phyloP scores from a whole-genome alignment of 768 basidiomycete species.

The Pisolithus albus region DNA sequence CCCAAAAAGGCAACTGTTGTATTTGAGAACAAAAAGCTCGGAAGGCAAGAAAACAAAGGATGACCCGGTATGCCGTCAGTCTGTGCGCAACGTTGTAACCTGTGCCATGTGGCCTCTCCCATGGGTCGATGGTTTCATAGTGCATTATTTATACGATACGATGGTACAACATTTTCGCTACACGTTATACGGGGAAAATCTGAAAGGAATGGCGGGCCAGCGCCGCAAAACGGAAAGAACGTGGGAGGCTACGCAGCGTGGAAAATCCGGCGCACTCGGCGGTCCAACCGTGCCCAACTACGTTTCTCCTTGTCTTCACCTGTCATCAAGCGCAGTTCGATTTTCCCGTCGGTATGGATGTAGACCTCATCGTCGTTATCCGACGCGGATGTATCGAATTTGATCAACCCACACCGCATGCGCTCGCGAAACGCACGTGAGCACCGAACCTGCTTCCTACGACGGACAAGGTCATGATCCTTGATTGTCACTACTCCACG shows the following conservation, averaged over 20 bases:
- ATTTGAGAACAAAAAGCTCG: conserved; percentile 20
- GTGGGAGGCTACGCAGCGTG: conserved; percentile 4
- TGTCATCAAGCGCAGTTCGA: conserved; percentile 15
- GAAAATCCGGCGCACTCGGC: conserved; percentile 26
- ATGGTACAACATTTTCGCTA: no score
- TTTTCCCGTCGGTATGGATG: conserved; percentile 23
- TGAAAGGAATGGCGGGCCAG: conserved; percentile 10
- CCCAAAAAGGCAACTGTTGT: conserved; percentile 28
- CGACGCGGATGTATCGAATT: conserved; percentile 9
- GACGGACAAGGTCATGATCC: conserved; percentile 7
- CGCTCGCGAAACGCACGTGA: conserved; percentile 20
- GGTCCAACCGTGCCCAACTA: conserved; percentile 19
- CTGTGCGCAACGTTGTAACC: background rate
- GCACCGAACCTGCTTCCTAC: conserved; percentile 12
- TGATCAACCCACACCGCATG: conserved; percentile 18
- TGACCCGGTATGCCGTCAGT: background rate
- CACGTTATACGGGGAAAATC: background rate
- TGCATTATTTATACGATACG: no score
- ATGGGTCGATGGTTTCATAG: no score
- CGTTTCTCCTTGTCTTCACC: conserved; percentile 7
- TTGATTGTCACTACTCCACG: conserved; percentile 23
- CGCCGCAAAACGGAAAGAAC: conserved; percentile 2
- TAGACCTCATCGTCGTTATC: conserved; percentile 26
- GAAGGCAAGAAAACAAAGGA: background rate
- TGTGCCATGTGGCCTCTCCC: no score